phyloP scores from a whole-genome alignment of 371 early-diverging fungal species.

The Quaeritorhiza haematococci region DNA sequence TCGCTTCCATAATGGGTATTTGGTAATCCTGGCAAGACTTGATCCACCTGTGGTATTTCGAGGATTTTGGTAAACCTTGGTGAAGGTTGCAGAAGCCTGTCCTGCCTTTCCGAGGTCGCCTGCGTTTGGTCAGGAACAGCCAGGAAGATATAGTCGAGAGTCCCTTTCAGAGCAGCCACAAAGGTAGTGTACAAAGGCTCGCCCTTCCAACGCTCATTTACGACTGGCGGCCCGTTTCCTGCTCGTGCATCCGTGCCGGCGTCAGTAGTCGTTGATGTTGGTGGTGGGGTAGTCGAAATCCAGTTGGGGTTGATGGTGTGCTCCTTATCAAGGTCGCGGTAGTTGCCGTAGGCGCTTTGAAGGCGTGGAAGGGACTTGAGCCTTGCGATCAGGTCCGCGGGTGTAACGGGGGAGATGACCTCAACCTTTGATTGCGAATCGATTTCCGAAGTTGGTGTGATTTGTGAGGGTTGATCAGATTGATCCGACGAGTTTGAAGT shows the following conservation, averaged over 20 bases:
- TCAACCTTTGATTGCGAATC: no score
- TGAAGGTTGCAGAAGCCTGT: neutral
- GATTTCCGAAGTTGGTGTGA: no score
- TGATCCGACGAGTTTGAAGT: no score
- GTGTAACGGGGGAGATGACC: no score
- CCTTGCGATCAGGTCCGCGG: neutral
- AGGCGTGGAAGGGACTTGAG: conserved; percentile 4
- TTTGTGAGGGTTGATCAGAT: no score
- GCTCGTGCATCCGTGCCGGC: no score
- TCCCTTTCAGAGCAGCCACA: conserved; percentile 43
- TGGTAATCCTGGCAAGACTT: conserved; percentile 49
- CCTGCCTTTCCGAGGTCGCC: no score
- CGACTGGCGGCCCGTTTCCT: no score
- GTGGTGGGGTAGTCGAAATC: no score
- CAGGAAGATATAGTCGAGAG: conserved; percentile 48
- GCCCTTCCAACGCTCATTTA: conserved; percentile 17
- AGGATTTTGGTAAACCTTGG: conserved; percentile 14
- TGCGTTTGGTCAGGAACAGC: no score
- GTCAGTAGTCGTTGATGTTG: no score
- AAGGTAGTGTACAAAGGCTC: conserved; percentile 52
- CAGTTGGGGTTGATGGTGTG: conserved; percentile 1
- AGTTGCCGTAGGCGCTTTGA: conserved; percentile 6
- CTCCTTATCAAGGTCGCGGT: conserved; percentile 7
- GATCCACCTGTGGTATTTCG: conserved; percentile 27
- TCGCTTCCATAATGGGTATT: conserved; percentile 45